Base-by-base conservation (phyloP, 2,329 filamentous ascomycete genomes). In the Balansia obtecta region DNA sequence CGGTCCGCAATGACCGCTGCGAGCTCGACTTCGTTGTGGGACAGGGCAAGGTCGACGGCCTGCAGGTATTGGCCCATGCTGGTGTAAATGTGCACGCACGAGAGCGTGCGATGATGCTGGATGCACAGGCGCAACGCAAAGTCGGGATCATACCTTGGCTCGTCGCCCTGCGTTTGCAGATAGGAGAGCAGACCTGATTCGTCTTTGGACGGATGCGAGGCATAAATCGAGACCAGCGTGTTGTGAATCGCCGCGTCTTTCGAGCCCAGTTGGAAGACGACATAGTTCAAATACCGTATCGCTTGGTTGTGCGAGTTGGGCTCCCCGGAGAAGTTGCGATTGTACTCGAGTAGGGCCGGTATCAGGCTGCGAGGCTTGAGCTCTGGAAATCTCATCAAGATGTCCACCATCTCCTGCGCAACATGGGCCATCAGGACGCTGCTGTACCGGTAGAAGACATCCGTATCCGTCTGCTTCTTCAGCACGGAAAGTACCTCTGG, bases 81-180 rank as follows among this genome's bases (percentile, higher is more conserved):
- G 50, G 86, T 95, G 72, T 97, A 98, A 55, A 98, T 96, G 66
- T 97, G 90, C 5, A 97, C 91, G 62, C 90, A 95, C 13, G 88
- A 94, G 55, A 95, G 83, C 1, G 96, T 90, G 43, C 93, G 85
- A 57, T 90, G 83, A 68, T 98, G 83, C 60, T 96, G 86, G 56
- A 98, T 97, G 68, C 93, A 98, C 12, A 97, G 77, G 12, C 93
- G 85, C 32, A 98, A 81, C 1, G 93, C 93, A 67, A 98, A 98
- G 66, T 98, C 93, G 2, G 88, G 88, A 63, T 98, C 93, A 65
- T 94, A 98, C 44, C 82, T 80, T 44, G 87, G 86, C 61, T 93
- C 86, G 47, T 88, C 83, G 32, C 88, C 87, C 68, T 98, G 91
- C 0, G 86, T 84, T 66, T 96, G 86, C 7, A 98, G 82, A 63